Conservation (phyloP, 371 early-diverging fungal species). For the Haplosporangium sp. region DNA sequence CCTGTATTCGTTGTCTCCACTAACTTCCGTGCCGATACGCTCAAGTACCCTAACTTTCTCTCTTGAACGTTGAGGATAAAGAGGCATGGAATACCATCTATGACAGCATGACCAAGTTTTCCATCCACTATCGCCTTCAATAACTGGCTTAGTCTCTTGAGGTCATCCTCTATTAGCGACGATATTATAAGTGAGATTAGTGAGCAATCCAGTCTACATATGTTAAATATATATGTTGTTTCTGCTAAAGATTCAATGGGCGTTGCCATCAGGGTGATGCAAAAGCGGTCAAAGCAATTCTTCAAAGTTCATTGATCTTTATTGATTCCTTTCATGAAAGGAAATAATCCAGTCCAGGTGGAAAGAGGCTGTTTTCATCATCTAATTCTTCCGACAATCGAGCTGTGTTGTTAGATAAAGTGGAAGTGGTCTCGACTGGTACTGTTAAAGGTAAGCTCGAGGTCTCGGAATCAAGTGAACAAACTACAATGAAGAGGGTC, state of each 20-base stretch:
- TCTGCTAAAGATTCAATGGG: too few species aligned
- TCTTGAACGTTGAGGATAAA: slow-evolving; percentile 18
- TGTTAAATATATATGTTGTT: not conserved
- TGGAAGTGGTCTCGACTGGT: not conserved
- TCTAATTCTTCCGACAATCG: slow-evolving; percentile 9
- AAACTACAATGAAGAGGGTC: slow-evolving; percentile 42
- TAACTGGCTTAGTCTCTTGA: slow-evolving; percentile 3
- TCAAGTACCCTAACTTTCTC: slow-evolving; percentile 15
- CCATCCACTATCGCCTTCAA: too few species aligned
- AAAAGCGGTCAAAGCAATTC: too few species aligned
- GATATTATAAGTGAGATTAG: slow-evolving; percentile 1
- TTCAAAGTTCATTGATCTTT: too few species aligned
- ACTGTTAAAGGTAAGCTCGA: slow-evolving; percentile 20
- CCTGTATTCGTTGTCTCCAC: slow-evolving; percentile 5
- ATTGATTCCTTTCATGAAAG: not conserved
- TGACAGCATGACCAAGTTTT: slow-evolving; percentile 8
- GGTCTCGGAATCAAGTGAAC: slow-evolving; percentile 9
- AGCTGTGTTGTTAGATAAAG: not conserved
- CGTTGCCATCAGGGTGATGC: too few species aligned
- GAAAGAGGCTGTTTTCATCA: slow-evolving; percentile 32
- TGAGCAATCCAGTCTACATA: slow-evolving; percentile 8
- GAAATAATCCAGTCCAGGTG: slow-evolving; percentile 39
- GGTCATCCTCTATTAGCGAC: slow-evolving; percentile 1
- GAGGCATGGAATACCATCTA: slow-evolving; percentile 10
- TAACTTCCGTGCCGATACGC: slow-evolving; percentile 12